These are phyloP conservation scores for Thelonectria olida DNA, from an alignment of 2,329 filamentous ascomycete genomes.

Conservation along the genomic window DNA sequence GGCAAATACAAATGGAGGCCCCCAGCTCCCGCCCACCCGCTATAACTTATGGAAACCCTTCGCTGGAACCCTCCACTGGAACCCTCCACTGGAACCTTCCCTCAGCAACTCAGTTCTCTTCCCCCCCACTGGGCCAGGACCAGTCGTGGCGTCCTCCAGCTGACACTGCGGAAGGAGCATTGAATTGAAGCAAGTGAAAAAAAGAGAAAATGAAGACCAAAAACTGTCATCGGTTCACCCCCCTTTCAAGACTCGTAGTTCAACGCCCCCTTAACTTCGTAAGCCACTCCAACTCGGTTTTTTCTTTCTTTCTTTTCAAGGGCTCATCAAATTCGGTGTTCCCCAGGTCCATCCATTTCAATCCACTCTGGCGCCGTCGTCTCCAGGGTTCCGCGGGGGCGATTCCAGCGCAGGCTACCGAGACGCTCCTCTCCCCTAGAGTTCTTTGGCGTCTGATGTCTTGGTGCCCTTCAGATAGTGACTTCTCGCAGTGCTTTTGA, in stretches of 20 bases:
- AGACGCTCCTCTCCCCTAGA: neutral
- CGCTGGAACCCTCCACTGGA: constrained; percentile 2
- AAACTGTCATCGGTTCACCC: constrained; percentile 2
- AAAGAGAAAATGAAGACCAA: constrained; percentile 3
- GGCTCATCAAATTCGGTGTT: neutral
- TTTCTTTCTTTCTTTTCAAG: neutral
- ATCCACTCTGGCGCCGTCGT: constrained; percentile 11
- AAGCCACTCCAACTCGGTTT: neutral
- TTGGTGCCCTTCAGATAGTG: neutral
- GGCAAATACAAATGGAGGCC: constrained; percentile 15
- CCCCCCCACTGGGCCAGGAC: constrained; percentile 31
- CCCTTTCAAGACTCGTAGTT: neutral
- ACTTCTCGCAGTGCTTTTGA: neutral
- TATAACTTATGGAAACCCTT: neutral
- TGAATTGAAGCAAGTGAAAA: constrained; percentile 6
- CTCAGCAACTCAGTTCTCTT: constrained; percentile 2
- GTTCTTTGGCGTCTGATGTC: neutral
- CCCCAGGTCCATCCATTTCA: constrained; percentile 5
- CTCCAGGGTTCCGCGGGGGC: constrained; percentile 22
- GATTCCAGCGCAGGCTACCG: constrained; percentile 20
- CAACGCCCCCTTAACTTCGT: neutral
- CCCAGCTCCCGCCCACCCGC: constrained; percentile 14
- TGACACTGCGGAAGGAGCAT: constrained; percentile 33
- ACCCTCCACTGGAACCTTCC: constrained; percentile 8
- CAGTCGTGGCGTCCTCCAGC: constrained; percentile 41